phyloP scores from a whole-genome alignment of 805 yeast species.

The Debaryomyces hansenii region DNA sequence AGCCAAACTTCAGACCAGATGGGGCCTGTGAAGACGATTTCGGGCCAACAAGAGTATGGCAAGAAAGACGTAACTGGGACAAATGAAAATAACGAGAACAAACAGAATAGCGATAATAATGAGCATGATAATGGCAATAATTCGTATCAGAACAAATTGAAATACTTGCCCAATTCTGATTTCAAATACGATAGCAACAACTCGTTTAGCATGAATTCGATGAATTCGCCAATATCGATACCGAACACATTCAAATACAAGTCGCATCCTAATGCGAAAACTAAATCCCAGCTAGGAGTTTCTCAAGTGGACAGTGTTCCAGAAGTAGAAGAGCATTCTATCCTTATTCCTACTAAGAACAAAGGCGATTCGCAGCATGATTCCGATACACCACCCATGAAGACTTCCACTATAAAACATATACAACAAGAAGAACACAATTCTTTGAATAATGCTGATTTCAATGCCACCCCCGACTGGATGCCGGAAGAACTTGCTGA shows the following conservation, averaged over 20 bases:
- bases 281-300: conserved; percentile 31
- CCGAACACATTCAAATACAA: conserved; percentile 47
- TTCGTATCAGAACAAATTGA: conserved; percentile 30
- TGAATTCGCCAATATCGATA: conserved; percentile 25
- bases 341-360: not conserved
- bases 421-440: not conserved
- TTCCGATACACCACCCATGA: not conserved
- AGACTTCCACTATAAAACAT: not conserved
- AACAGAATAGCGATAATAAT: not conserved
- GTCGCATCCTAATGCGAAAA: conserved; percentile 45
- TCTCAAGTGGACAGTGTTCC: not conserved
- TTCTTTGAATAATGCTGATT: not conserved
- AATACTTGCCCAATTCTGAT: conserved; percentile 32
- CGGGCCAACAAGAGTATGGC: not conserved
- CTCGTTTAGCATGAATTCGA: conserved; percentile 4
- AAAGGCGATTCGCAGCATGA: not conserved
- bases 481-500: conserved; percentile 41
- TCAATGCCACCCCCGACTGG: conserved; percentile 37
- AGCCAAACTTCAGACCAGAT: not conserved
- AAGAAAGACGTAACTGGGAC: not conserved
- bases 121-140: conserved; percentile 1
- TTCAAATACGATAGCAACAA: conserved; percentile 22
- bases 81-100: not conserved
- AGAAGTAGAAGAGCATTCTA: not conserved
- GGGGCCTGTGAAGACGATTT: not conserved